Percentiles rank a stretch among this genome's conserved stretches.
Evolutionary conservation across 2,329 filamentous ascomycete genomes (phyloP).

Genomic region (Monilinia laxa): DNA sequence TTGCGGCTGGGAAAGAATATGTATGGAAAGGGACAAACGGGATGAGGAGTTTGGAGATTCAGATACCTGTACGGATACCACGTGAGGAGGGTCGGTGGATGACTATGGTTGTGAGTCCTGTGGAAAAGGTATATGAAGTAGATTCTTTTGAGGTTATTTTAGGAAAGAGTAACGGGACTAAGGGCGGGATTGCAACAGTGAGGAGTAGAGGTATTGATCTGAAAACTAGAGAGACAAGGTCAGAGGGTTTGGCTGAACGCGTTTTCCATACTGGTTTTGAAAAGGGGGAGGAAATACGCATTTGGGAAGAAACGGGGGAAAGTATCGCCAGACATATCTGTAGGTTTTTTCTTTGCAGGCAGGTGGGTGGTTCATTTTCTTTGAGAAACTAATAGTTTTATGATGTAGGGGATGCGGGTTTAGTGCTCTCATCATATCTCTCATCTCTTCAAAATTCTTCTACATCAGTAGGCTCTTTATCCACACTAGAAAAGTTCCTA

Average conservation of each 20-base stretch:
- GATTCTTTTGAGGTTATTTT: conserved; percentile 27
- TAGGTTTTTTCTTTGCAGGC: conserved; percentile 40
- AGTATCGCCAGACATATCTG: conserved; percentile 72
- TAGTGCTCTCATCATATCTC: conserved; percentile 42
- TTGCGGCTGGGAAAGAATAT: conserved; percentile 24
- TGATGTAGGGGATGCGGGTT: conserved; percentile 42
- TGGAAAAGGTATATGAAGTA: conserved; percentile 19
- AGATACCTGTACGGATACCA: conserved; percentile 22
- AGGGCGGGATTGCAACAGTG: conserved; percentile 31
- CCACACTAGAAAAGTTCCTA: conserved; percentile 27
- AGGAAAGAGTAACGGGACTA: not conserved
- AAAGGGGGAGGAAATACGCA: conserved; percentile 36
- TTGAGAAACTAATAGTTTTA: conserved; percentile 26
- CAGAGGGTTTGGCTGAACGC: conserved; percentile 31
- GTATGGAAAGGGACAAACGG: conserved; percentile 36
- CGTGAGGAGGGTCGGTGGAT: conserved; percentile 3
- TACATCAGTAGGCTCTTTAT: not conserved
- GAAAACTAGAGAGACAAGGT: not conserved
- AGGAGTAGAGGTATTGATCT: conserved; percentile 32
- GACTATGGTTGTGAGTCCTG: conserved; percentile 31
- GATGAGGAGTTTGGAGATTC: conserved; percentile 33
- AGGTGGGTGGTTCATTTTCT: conserved; percentile 27
- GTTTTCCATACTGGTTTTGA: conserved; percentile 26
- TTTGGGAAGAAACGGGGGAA: conserved; percentile 71
- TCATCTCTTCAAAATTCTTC: conserved; percentile 23